Percentiles rank a stretch among this genome's conserved stretches.
These are phyloP conservation scores for Helicostylum pulchrum DNA, from an alignment of 192 early-diverging fungal species.

Conservation along the genomic window DNA sequence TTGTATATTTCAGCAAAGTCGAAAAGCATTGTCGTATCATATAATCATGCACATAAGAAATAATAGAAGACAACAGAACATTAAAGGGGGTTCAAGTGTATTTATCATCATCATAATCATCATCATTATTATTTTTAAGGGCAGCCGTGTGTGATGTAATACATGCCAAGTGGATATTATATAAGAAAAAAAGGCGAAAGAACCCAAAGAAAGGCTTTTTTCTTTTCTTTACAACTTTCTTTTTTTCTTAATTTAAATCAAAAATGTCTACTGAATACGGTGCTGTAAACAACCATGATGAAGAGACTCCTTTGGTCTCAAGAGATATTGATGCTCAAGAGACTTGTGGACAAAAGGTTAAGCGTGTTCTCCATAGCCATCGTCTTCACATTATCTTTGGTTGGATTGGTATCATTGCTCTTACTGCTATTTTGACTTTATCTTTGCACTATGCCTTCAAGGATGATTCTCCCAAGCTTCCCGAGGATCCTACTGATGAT, in stretches of 20 bases:
- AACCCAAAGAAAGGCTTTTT: neutral
- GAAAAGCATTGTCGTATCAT: no score
- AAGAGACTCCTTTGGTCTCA: slow-evolving; percentile 27
- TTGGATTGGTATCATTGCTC: slow-evolving; percentile 29
- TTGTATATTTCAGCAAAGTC: no score
- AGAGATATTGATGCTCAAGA: neutral
- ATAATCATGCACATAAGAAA: no score
- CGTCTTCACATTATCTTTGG: slow-evolving; percentile 28
- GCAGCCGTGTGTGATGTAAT: no score
- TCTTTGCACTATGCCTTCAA: slow-evolving; percentile 22
- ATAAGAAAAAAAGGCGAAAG: no score
- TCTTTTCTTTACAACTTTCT: slow-evolving; percentile 13
- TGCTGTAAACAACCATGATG: slow-evolving; percentile 25
- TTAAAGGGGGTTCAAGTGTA: no score
- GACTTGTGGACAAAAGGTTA: slow-evolving; percentile 19
- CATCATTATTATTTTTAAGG: no score
- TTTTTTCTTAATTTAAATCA: neutral
- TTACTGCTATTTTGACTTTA: slow-evolving; percentile 28
- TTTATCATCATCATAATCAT: no score
- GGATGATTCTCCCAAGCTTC: slow-evolving; percentile 1
- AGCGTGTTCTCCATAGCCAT: slow-evolving; percentile 23
- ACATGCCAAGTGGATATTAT: no score
- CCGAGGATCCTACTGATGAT: slow-evolving; percentile 10
- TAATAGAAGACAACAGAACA: no score
- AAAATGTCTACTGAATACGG: slow-evolving; percentile 36